These are phyloP conservation scores for Triticum dicoccoides DNA, from an alignment of 176 grass and related monocot species.

Conservation along the genomic window DNA sequence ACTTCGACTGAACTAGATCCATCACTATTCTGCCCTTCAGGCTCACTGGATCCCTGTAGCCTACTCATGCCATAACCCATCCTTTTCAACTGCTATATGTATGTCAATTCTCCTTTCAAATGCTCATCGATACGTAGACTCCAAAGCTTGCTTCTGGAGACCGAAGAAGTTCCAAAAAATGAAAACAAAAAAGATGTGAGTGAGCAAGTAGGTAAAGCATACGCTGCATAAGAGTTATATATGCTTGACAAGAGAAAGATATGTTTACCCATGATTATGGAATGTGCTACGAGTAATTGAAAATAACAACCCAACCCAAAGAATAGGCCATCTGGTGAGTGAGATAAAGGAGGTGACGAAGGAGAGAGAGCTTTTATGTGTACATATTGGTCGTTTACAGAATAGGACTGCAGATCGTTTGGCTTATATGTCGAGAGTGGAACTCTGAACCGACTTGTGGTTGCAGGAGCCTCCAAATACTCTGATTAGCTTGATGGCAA, in stretches of 20 bases:
- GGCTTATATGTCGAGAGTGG: too few species aligned
- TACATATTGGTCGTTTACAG: too few species aligned
- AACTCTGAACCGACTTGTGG: too few species aligned
- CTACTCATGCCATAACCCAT: constrained; percentile 65
- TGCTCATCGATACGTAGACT: not conserved
- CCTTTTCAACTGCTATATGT: not conserved
- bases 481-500: too few species aligned
- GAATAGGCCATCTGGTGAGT: too few species aligned
- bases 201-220: not conserved
- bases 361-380: too few species aligned
- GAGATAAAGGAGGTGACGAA: too few species aligned
- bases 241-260: not conserved
- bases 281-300: not conserved
- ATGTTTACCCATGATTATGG: not conserved
- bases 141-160: constrained; percentile 1
- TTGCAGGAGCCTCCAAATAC: too few species aligned
- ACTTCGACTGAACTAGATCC: constrained; percentile 39
- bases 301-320: not conserved
- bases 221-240: not conserved
- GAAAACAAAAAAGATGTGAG: not conserved
- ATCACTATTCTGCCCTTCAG: constrained; percentile 23
- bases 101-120: constrained; percentile 20
- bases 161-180: not conserved
- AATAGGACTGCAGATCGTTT: too few species aligned
- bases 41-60: constrained; percentile 34